phyloP scores from a whole-genome alignment of 345 rosid genomes.

The Bruguiera parviflora region DNA sequence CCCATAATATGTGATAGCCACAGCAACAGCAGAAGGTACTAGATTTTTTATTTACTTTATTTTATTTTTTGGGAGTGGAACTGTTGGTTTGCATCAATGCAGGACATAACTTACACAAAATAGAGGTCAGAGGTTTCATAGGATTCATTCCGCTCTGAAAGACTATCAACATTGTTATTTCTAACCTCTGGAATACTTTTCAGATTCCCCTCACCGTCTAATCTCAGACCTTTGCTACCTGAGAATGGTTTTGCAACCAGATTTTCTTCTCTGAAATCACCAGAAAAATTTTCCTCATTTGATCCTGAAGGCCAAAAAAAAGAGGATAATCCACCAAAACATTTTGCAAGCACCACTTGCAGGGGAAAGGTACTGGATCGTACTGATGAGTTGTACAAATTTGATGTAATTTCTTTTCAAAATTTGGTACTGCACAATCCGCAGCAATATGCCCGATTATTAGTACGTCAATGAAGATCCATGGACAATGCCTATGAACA shows the following conservation, averaged over 20 bases:
- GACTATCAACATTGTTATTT: slow-evolving; percentile 17
- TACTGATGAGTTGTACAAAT: not conserved
- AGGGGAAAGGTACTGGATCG: not conserved
- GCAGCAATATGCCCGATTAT: not conserved
- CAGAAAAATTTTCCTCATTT: slow-evolving; percentile 12
- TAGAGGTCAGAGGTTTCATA: slow-evolving; percentile 62
- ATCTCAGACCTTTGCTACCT: slow-evolving; percentile 17
- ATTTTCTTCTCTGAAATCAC: slow-evolving; percentile 20
- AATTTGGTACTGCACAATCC: not conserved
- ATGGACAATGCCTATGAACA: not conserved
- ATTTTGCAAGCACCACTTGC: not conserved
- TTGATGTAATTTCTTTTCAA: not conserved
- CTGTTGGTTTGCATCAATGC: not conserved
- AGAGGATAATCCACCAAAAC: not conserved
- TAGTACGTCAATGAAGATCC: not conserved
- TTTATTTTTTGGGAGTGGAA: too few relatives aligned
- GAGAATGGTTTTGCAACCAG: slow-evolving; percentile 22
- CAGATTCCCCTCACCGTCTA: slow-evolving; percentile 22
- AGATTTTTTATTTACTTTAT: too few relatives aligned
- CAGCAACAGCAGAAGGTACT: not conserved
- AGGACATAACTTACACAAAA: slow-evolving; percentile 44
- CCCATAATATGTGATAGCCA: not conserved
- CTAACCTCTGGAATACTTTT: slow-evolving; percentile 18
- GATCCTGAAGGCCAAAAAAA: slow-evolving; percentile 29
- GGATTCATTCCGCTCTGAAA: slow-evolving; percentile 22